Base-by-base conservation (phyloP, 495 filamentous ascomycete genomes). In the Schizothecium vesticola region DNA sequence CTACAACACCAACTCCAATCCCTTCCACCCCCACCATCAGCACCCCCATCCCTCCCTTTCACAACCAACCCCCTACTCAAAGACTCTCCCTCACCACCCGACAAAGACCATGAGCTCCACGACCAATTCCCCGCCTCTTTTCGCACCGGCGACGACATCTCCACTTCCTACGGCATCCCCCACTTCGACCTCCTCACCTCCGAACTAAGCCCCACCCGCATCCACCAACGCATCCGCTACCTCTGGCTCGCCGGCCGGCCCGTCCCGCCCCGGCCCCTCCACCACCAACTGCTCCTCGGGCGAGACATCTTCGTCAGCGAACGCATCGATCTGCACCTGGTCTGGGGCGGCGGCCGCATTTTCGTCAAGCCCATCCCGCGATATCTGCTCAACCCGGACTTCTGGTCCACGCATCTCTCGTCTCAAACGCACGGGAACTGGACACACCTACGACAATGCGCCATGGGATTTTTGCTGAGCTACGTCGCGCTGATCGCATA, bases 181-280 rank as follows among this genome's bases (percentile, higher is more conserved):
- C 22, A 36, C n/a, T 21, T 65, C 11, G 63, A 31, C 58, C 61
- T 51, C 59, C 23, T 71, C 21, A 7, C 22, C 19, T 21, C 51
- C 55, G 79, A 81, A 63, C 73, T 80, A 10, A 57, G 71, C 57
- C 74, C 78, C 56, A 23, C 69, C 11, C 75, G 70, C 43, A 70
- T 85, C 21, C 79, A 81, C 43, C 57, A 70, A 9, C 69, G 81
- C 9, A 69, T 78, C 57, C 64, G 72, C 29, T 79, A 74, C 61
- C 77, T 87, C 22, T 86, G 86, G 85, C 55, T 86, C 1, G 82
- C 76, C 31, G 83, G 86, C 7, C 75, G 76, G 3, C 83, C 83
- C 16, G 75, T 80, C 69, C 77, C 79, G 1, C 80, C 86, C 1
- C 80, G 80, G 13, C 75, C 83, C 19, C 75, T 87, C 24, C 81